phyloP scores from a whole-genome alignment of 805 yeast species.

The Wickerhamiella parazyma region DNA sequence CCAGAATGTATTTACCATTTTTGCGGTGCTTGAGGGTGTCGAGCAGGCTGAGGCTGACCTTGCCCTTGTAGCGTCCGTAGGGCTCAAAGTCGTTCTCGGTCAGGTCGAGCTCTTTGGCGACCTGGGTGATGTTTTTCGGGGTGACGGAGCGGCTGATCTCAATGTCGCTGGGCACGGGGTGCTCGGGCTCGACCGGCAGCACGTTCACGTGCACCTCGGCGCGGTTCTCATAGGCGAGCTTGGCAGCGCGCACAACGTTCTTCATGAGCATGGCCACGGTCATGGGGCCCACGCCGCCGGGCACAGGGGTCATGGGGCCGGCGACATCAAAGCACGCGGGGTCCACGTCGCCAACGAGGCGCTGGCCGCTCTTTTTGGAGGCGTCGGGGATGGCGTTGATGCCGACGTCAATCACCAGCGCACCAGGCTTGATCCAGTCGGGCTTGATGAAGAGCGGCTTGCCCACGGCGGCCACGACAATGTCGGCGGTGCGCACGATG shows the following conservation, averaged over 20 bases:
- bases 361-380: constrained; percentile 60
- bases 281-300: constrained; percentile 99
- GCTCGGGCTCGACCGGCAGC: constrained; percentile 36
- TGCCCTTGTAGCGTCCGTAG: constrained; percentile 83
- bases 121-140: constrained; percentile 66
- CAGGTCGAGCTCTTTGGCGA: constrained; percentile 76
- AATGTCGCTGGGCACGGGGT: constrained; percentile 83
- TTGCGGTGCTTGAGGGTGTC: constrained; percentile 51
- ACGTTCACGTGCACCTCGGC: constrained; percentile 40
- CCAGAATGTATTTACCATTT: constrained; percentile 78
- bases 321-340: constrained; percentile 53
- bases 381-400: constrained; percentile 74
- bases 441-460: constrained; percentile 69
- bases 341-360: constrained; percentile 89
- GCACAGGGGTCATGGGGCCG: constrained; percentile 79
- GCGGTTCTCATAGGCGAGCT: constrained; percentile 34
- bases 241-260: constrained; percentile 73
- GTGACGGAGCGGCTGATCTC: constrained; percentile 77
- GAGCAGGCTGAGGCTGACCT: constrained; percentile 56
- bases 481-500: constrained; percentile 58
- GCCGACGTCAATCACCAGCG: constrained; percentile 91
- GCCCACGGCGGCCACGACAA: constrained; percentile 91
- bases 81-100: constrained; percentile 69
- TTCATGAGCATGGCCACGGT: constrained; percentile 91
- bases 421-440: constrained; percentile 75